Base-by-base conservation (phyloP, 1,284 basidiomycete genomes). In the Coniophora puteana region DNA sequence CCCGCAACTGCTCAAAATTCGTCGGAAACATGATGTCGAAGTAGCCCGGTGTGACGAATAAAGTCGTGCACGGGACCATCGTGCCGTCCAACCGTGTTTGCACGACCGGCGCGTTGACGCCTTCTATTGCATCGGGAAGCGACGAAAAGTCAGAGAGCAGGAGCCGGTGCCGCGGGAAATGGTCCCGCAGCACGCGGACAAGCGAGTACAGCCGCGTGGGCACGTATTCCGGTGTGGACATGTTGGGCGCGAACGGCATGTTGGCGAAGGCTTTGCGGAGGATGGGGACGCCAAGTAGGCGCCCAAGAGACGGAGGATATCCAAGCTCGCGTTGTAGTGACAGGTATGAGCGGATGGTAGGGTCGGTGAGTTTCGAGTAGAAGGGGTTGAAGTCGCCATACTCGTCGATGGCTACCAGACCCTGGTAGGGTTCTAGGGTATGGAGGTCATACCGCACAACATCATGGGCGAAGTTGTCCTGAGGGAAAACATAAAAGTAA, bases 21-120 rank as follows among this genome's bases (percentile, higher is more conserved):
- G 95, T 99, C 2, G 96, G 96, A 71, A 99, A 99, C 72, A 99
- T 93, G 50, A 99, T 99, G 66, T 99, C 96, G 63, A 99, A 99
- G 67, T 83, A 95, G 10, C 96, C 96, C 58, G 91, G 96, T 51
- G 87, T 83, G 43, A 99, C 96, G 51, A 95, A 78, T 47, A 97
- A 80, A 13, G 91, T 98, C 45, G 84, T 75, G 53, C 91, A 93
- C 3, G 96, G 88, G 4, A 97, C 83, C 63, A 92, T 95, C 36
- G 76, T 76, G 44, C 86, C 87, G 25, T 78, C 77, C 58, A 88
- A 85, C 37, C 93, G 79, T 14, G 96, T 99, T 68, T 99, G 96
- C 18, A 99, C 96, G 16, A 99, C 96, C 6, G 96, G 96, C 1
- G 89, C 90, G 57, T 90, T 93, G 46, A 78, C 61, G 1, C 95